phyloP scores from a whole-genome alignment of 768 basidiomycete species.

The Amyloporia xantha region DNA sequence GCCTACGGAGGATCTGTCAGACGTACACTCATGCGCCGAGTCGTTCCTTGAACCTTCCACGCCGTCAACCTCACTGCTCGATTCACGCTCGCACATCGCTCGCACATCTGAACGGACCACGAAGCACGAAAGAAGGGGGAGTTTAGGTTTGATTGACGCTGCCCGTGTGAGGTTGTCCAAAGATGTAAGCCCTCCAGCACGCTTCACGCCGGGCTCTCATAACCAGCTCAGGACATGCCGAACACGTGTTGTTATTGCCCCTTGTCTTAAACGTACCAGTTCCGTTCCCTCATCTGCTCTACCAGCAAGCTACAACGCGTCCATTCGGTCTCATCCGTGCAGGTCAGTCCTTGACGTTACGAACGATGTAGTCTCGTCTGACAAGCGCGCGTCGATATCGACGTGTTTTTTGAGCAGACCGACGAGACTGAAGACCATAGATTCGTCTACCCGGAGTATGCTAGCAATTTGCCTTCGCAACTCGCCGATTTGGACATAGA shows the following conservation, averaged over 20 bases:
- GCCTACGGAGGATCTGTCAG: slow-evolving; percentile 3
- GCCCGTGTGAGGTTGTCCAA: slow-evolving; percentile 29
- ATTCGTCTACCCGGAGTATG: slow-evolving; percentile 15
- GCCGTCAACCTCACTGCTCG: slow-evolving; percentile 16
- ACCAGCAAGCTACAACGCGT: slow-evolving; percentile 19
- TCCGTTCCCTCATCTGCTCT: slow-evolving; percentile 23
- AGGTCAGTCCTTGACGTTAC: slow-evolving; percentile 8
- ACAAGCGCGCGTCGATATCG: slow-evolving; percentile 9
- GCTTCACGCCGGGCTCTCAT: slow-evolving; percentile 15
- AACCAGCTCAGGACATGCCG: slow-evolving; percentile 22
- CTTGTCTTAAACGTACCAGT: slow-evolving; percentile 18
- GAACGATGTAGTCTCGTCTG: slow-evolving; percentile 5
- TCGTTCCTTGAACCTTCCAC: slow-evolving; percentile 21
- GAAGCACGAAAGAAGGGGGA: slow-evolving; percentile 17
- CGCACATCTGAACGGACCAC: slow-evolving; percentile 9
- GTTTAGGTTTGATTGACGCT: slow-evolving; percentile 27
- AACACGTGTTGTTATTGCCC: slow-evolving; percentile 28
- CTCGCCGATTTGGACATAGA: slow-evolving; percentile 14
- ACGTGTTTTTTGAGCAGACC: slow-evolving; percentile 10
- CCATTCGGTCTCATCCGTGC: slow-evolving; percentile 8
- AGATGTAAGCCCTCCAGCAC: slow-evolving; percentile 26
- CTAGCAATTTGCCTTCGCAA: slow-evolving; percentile 12
- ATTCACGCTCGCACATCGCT: slow-evolving; percentile 13
- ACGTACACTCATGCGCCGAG: slow-evolving; percentile 16
- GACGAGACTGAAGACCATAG: slow-evolving; percentile 15